Base-by-base conservation (phyloP, 352 stramenopile genomes). In the Phytophthora cajani region DNA sequence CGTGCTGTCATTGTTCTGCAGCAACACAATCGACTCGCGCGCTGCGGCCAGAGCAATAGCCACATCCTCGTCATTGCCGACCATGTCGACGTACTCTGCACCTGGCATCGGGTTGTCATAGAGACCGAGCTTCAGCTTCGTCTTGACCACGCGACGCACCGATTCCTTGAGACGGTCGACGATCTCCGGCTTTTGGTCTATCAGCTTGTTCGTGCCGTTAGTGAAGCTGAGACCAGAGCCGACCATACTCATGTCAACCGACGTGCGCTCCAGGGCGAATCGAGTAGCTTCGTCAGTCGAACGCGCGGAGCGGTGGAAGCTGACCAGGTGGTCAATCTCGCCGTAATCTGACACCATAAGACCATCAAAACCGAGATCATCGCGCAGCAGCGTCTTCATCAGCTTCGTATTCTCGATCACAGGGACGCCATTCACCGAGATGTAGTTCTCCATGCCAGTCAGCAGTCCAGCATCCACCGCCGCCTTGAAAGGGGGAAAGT, bases 381-480 rank as follows among this genome's bases (percentile, higher is more conserved):
- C 47, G 21, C 92, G 78, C 10, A 97, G 67, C 42, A 97, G 56
- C 12, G 79, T 77, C 11, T 75, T 66, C 19, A 97, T 60, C 53
- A 91, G 78, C 38, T 88, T 79, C 17, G 72, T 69, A 49, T 89
- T 97, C 9, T 80, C 79, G 2, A 95, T 79, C 9, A 96, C 80
- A 0, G 93, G 93, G 7, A 97, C 79, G 27, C 89, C 90, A 52
- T 96, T 95, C 44, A 96, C 61, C 64, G 94, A 91, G 47, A 89
- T 93, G 76, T 98, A 98, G 58, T 68, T 91, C 74, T 97, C 91
- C 93, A 98, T 98, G 0, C 91, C 81, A 0, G 90, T 91, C 44
- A 92, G 70, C 7, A 82, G 80, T 1, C 81, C 83, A 21, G 92
- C 80, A 9, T 89, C 73, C 8, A 93, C 74, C 1, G 83, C 87